Conservation (phyloP, 371 early-diverging fungal species). For the Syncephalastrum contaminatum region DNA sequence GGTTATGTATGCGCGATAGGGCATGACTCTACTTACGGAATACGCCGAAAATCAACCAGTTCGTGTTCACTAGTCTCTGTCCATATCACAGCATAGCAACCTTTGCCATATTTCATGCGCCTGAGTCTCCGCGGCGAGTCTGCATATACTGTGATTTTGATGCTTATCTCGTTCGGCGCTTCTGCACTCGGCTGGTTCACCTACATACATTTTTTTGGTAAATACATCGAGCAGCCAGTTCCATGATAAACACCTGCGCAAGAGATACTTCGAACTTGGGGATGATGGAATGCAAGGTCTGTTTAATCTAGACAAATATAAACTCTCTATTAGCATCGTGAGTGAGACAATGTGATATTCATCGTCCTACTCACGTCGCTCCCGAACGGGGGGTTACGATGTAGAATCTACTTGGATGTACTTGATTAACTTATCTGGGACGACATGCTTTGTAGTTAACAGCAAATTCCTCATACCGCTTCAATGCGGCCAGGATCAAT, state of each 20-base stretch:
- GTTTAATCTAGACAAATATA: conserved; percentile 7
- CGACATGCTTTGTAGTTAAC: neutral
- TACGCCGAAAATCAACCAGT: conserved; percentile 38
- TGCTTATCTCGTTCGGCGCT: neutral
- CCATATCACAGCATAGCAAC: conserved; percentile 33
- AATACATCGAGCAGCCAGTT: neutral
- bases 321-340: neutral
- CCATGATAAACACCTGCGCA: neutral
- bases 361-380: conserved; percentile 24
- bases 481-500: conserved; percentile 44
- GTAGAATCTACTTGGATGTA: conserved; percentile 27
- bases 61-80: conserved; percentile 21
- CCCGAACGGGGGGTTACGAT: conserved; percentile 55
- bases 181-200: neutral
- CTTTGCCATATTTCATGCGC: conserved; percentile 20
- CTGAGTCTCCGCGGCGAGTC: conserved; percentile 13
- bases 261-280: conserved; percentile 17
- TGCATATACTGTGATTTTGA: conserved; percentile 12
- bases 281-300: conserved; percentile 9
- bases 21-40: conserved; percentile 24
- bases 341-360: neutral
- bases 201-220: too few relatives aligned
- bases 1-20: neutral
- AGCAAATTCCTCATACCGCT: conserved; percentile 22
- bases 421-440: neutral